Conservation (phyloP, 257 asterid genomes). For the Penstemon barbatus region DNA sequence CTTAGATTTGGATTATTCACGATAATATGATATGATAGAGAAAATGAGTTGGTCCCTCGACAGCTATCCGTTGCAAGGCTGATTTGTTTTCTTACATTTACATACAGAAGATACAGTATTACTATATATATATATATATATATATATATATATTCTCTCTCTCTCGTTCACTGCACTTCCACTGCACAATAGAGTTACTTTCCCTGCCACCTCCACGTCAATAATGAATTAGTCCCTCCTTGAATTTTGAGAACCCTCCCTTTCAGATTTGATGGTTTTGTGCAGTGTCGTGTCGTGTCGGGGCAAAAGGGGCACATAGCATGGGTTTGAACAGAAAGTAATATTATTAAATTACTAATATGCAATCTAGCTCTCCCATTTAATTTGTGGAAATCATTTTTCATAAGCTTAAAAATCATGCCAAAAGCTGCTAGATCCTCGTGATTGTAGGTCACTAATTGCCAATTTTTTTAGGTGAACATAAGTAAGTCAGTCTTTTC, state of each 20-base stretch:
- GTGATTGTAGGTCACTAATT: background rate
- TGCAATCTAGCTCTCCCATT: background rate
- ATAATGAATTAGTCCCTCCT: constrained; percentile 31
- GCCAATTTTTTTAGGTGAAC: too few species aligned
- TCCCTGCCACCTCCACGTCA: constrained; percentile 41
- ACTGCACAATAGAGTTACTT: constrained; percentile 43
- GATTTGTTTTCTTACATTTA: too few species aligned
- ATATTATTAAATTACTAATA: background rate
- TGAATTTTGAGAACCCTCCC: too few species aligned
- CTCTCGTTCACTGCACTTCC: background rate
- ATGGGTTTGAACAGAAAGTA: constrained; percentile 1
- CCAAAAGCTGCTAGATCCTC: background rate
- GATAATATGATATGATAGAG: background rate
- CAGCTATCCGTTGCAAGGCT: constrained; percentile 34
- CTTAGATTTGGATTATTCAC: too few species aligned
- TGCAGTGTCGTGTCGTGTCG: background rate
- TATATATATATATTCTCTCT: too few species aligned
- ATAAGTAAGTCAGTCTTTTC: too few species aligned
- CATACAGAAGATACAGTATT: too few species aligned
- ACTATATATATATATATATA: too few species aligned
- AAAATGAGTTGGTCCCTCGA: constrained; percentile 38
- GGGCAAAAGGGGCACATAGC: constrained; percentile 22
- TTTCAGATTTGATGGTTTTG: constrained; percentile 9
- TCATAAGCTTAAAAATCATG: background rate
- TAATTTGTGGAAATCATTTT: background rate